phyloP scores from a whole-genome alignment of 1,284 basidiomycete genomes.

The Ganoderma lucidum region DNA sequence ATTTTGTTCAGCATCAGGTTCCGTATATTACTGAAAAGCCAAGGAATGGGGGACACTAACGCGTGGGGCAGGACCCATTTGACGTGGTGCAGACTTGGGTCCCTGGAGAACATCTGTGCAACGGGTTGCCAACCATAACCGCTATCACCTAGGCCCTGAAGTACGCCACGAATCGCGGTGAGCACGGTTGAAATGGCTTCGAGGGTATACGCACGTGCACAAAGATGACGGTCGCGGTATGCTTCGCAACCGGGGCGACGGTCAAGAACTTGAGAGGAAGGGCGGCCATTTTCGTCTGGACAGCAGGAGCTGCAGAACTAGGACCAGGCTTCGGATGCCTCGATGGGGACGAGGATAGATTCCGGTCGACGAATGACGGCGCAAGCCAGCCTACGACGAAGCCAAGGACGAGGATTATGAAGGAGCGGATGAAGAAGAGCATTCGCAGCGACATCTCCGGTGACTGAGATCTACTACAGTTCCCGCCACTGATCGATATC shows the following conservation, averaged over 20 bases:
- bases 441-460: not conserved
- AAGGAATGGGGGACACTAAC: constrained; percentile 48
- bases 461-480: too few species aligned
- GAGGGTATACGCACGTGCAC: constrained; percentile 65
- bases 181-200: not conserved
- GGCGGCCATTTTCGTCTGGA: constrained; percentile 37
- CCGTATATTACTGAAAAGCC: not conserved
- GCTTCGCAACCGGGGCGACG: constrained; percentile 63
- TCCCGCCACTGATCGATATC: not conserved
- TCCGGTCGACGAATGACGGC: constrained; percentile 7
- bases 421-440: constrained; percentile 1
- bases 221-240: constrained; percentile 90
- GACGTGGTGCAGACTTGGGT: constrained; percentile 69
- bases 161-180: not conserved
- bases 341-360: not conserved
- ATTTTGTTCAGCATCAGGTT: not conserved
- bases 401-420: constrained; percentile 2
- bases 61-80: constrained; percentile 88
- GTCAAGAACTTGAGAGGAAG: constrained; percentile 56
- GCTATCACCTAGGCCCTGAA: constrained; percentile 77
- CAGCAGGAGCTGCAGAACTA: not conserved
- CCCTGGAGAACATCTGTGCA: constrained; percentile 64
- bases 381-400: not conserved
- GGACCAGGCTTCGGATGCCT: not conserved
- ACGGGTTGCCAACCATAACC: constrained; percentile 84